Evolutionary conservation across 2,329 filamentous ascomycete species (phyloP).

Genomic region (Cordyceps cicadae): DNA sequence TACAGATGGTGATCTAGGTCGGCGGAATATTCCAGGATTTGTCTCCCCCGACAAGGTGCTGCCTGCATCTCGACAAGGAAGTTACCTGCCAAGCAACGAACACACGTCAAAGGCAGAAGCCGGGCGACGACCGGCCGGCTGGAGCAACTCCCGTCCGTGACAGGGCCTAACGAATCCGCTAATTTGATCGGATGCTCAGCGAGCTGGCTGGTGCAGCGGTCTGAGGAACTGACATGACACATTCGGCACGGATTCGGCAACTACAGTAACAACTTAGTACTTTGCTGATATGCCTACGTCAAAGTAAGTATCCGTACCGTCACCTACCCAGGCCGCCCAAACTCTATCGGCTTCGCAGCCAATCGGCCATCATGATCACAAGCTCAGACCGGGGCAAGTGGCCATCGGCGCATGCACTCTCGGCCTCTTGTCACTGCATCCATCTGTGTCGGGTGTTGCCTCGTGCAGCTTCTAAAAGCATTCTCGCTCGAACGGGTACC

Average conservation of each 20-base stretch:
- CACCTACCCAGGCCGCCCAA: neutral
- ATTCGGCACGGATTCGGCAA: neutral
- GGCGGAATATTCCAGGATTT: neutral
- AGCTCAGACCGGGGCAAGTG: neutral
- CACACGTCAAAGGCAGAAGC: too few relatives aligned
- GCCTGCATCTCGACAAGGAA: too few relatives aligned
- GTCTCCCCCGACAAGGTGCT: too few relatives aligned
- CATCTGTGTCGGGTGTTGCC: neutral
- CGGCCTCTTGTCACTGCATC: neutral
- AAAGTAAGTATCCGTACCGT: neutral
- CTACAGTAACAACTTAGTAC: neutral
- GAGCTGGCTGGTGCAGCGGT: neutral
- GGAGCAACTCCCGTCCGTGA: too few relatives aligned
- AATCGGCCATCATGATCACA: neutral
- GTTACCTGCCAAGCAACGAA: too few relatives aligned
- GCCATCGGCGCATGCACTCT: neutral
- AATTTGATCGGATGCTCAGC: neutral
- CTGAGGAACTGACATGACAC: neutral
- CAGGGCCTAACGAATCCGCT: neutral
- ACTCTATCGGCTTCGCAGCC: neutral
- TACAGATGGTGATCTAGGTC: neutral
- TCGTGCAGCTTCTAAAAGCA: too few relatives aligned
- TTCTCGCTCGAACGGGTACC: too few relatives aligned
- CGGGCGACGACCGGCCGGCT: too few relatives aligned
- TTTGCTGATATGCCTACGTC: neutral